A percentile compares a stretch with the other conserved stretches of the same genome.
phyloP scores from a whole-genome alignment of 148 eudicot species.

The Arctostaphylos glauca region DNA sequence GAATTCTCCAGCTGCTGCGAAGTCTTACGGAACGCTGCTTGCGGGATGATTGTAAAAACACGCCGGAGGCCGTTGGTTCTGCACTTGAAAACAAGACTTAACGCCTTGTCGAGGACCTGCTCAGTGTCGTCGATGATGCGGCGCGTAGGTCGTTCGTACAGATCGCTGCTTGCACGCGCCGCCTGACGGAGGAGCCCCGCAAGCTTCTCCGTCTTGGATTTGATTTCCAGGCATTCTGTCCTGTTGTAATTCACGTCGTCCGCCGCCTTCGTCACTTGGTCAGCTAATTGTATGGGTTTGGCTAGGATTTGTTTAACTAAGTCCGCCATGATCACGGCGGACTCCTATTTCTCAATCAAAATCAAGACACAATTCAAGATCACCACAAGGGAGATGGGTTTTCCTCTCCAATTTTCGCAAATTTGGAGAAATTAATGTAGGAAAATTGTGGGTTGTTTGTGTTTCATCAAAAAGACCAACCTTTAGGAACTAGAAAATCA shows the following conservation, averaged over 20 bases:
- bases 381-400: neutral
- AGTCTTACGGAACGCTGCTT: slow-evolving; percentile 50
- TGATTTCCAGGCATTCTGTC: slow-evolving; percentile 60
- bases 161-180: slow-evolving; percentile 62
- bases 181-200: slow-evolving; percentile 69
- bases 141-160: slow-evolving; percentile 79
- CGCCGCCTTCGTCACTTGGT: slow-evolving; percentile 13
- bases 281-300: slow-evolving; percentile 24
- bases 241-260: slow-evolving; percentile 45
- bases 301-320: slow-evolving; percentile 25
- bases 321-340: slow-evolving; percentile 31
- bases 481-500: neutral
- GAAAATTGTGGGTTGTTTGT: neutral
- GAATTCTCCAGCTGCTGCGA: slow-evolving; percentile 65
- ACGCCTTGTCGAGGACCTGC: slow-evolving; percentile 62
- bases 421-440: neutral
- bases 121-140: slow-evolving; percentile 76
- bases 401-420: neutral
- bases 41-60: slow-evolving; percentile 70
- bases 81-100: slow-evolving; percentile 55
- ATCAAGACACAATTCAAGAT: neutral
- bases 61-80: slow-evolving; percentile 49
- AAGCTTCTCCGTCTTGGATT: slow-evolving; percentile 52
- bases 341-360: neutral
- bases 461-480: neutral